Evolutionary conservation across 2,329 filamentous ascomycete genomes (phyloP), one percentile per base, ranked within the genome.

Genomic region (Sporothrix euskadiensis): DNA sequence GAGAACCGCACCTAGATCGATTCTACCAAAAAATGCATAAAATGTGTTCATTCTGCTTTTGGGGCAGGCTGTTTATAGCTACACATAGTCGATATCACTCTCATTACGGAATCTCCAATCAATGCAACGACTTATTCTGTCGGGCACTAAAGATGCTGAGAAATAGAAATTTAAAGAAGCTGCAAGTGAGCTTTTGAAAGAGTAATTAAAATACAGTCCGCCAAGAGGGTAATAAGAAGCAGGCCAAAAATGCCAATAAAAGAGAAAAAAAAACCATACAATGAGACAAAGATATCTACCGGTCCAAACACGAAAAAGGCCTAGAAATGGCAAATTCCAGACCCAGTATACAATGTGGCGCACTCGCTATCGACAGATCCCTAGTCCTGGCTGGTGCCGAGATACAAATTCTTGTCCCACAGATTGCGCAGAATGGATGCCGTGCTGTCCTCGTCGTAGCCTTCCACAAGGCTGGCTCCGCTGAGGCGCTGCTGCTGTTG

Each of bases 391-490:
- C 88, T 89, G 39, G 85, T 85, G 77, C 87, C 86, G 73, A 89
- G 80, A 77, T 89, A 87, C 79, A 85, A 82, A 68, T 84, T 87
- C 83, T 88, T 90, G 63, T 90, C 88, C 89, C 89, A 91, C 68
- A 91, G 79, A 75, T 86, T 87, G 72, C 88, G 83, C 71, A 91
- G 80, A 59, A 90, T 77, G 4, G 85, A 82, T 0, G 84, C 81
- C 0, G 87, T 85, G 10, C 83, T 84, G 69, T 87, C 85, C 68
- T 87, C 85, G 35, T 86, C 86, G 30, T 85, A 83, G 3, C 81
- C 82, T n/a, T 85, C 85, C 0, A 84, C 83, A 2, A 85, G 80
- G 72, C 85, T 88, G 10, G 84, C 82, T 1, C 85, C 87, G 73
- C 87, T 88, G 1, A 87, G 79, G 6, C 83, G 77, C 52, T 83